Conservation (phyloP, 495 filamentous ascomycete species). For the Staphylotrichum tortipilum region DNA sequence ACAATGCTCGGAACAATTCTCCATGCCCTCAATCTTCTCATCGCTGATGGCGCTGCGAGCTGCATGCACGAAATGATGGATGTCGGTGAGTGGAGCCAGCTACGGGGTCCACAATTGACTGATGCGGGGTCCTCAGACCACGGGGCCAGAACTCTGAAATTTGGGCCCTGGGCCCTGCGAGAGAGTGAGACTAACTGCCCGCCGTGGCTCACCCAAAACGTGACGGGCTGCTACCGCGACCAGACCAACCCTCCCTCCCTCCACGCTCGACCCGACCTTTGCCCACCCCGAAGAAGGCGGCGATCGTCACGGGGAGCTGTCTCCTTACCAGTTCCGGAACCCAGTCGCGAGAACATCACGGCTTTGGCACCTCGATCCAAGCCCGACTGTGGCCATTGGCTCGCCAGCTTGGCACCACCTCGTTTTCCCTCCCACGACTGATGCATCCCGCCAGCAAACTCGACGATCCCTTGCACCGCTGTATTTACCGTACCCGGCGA, state of each 20-base stretch:
- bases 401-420: constrained; percentile 5
- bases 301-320: constrained; percentile 16
- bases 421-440: constrained; percentile 5
- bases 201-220: too few relatives aligned
- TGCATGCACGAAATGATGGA: too few relatives aligned
- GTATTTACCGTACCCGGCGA: constrained; percentile 11
- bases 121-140: constrained; percentile 7
- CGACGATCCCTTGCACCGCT: constrained; percentile 10
- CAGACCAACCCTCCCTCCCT: too few relatives aligned
- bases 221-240: too few relatives aligned
- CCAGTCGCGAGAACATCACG: constrained; percentile 17
- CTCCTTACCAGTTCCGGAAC: constrained; percentile 12
- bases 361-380: constrained; percentile 4
- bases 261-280: too few relatives aligned
- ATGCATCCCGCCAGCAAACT: constrained; percentile 13
- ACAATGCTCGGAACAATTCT: too few relatives aligned
- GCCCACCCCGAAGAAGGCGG: constrained; percentile 10
- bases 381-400: constrained; percentile 18
- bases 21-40: too few relatives aligned
- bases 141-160: constrained; percentile 1
- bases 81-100: too few relatives aligned
- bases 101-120: neutral
- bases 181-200: too few relatives aligned
- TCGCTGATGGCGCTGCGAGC: too few relatives aligned
- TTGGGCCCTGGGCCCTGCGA: constrained; percentile 12